Conservation (phyloP, 345 rosid genomes). For the Alliaria petiolata region DNA sequence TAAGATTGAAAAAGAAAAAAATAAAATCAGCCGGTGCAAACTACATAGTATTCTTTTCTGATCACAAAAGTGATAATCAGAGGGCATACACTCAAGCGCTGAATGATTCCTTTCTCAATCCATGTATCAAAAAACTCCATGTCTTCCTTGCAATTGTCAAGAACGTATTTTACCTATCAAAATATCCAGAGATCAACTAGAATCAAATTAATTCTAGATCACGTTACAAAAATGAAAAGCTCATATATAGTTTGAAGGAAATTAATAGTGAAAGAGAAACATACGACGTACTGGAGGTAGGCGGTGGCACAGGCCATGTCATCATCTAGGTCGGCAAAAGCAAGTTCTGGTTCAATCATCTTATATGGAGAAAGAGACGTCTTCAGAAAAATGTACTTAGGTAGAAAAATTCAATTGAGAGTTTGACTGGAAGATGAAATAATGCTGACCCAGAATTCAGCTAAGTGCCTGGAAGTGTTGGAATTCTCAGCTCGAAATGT, state of each 20-base stretch:
- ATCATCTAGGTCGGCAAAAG: slow-evolving; percentile 93
- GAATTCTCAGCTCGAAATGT: slow-evolving; percentile 98
- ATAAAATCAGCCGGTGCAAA: slow-evolving; percentile 9
- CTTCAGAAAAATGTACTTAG: slow-evolving; percentile 15
- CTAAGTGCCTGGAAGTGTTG: slow-evolving; percentile 89
- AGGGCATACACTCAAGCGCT: slow-evolving; percentile 75
- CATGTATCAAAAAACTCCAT: slow-evolving; percentile 96
- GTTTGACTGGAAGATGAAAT: slow-evolving; percentile 2
- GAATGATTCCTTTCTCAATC: slow-evolving; percentile 94
- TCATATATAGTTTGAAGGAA: not conserved
- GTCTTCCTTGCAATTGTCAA: slow-evolving; percentile 95
- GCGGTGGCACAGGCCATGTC: slow-evolving; percentile 99
- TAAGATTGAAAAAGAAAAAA: no score
- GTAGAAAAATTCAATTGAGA: not conserved
- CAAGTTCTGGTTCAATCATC: slow-evolving; percentile 99
- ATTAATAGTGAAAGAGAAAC: slow-evolving; percentile 59
- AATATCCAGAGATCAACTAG: slow-evolving; percentile 5
- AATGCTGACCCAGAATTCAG: slow-evolving; percentile 88
- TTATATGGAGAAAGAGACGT: slow-evolving; percentile 24
- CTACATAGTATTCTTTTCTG: not conserved
- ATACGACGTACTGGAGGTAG: slow-evolving; percentile 99
- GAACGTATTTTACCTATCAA: slow-evolving; percentile 72
- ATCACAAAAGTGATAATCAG: slow-evolving; percentile 29
- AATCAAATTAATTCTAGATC: slow-evolving; percentile 1
- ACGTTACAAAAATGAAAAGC: slow-evolving; percentile 8